A percentile compares a stretch with the other conserved stretches of the same genome.
These are phyloP conservation scores for Solanum lycopersicoides DNA, from an alignment of 257 asterid genomes.

Conservation along the genomic window DNA sequence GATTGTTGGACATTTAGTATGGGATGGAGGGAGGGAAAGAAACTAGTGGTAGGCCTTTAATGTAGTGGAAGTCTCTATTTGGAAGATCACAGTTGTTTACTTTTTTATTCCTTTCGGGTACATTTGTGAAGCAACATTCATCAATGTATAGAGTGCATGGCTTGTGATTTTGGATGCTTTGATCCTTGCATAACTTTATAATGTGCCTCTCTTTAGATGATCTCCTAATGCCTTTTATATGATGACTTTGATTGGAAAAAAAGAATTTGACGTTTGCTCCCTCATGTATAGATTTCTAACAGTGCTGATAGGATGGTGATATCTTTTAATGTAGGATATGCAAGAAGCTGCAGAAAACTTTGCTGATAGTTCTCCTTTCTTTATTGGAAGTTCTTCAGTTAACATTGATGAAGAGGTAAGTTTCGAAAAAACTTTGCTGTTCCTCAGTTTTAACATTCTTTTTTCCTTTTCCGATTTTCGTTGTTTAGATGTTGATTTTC, in stretches of 20 bases:
- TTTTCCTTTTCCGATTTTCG: background rate
- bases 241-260: background rate
- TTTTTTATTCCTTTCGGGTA: background rate
- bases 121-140: background rate
- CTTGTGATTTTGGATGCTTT: background rate
- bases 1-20: background rate
- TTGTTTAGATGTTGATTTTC: background rate
- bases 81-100: background rate
- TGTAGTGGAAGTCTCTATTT: background rate
- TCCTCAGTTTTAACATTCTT: background rate
- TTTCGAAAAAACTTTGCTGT: background rate
- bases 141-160: background rate
- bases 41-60: background rate
- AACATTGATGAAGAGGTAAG: slow-evolving; percentile 29
- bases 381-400: slow-evolving; percentile 14
- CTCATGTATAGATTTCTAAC: background rate
- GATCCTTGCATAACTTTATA: background rate
- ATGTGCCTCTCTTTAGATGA: background rate
- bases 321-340: slow-evolving; percentile 15
- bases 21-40: background rate
- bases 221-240: background rate
- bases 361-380: slow-evolving; percentile 16
- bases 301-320: background rate
- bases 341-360: slow-evolving; percentile 23
- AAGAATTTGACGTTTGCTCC: background rate